Conservation (phyloP, 345 rosid genomes). For the Salix caprea region DNA sequence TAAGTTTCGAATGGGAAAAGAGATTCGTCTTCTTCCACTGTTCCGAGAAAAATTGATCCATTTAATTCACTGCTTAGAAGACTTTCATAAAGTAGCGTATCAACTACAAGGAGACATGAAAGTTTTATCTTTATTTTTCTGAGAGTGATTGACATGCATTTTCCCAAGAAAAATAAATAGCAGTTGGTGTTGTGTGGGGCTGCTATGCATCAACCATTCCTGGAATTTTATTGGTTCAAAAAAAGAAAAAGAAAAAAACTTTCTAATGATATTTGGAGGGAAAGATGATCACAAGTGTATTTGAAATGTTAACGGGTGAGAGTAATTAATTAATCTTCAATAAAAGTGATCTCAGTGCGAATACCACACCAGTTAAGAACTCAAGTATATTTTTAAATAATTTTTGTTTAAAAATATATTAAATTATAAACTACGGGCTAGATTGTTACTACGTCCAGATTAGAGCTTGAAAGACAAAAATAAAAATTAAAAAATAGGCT, state of each 20-base stretch:
- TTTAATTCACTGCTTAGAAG: constrained; percentile 8
- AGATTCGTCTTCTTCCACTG: constrained; percentile 13
- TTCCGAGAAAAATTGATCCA: background rate
- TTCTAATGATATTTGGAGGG: background rate
- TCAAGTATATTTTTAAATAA: no score
- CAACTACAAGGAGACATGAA: background rate
- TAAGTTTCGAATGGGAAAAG: constrained; percentile 23
- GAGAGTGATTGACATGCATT: constrained; percentile 17
- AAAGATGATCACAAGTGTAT: background rate
- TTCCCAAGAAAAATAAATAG: background rate
- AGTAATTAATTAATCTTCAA: background rate
- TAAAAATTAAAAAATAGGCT: background rate
- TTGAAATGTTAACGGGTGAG: background rate
- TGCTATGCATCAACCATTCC: background rate
- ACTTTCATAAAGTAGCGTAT: constrained; percentile 15
- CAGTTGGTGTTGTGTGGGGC: constrained; percentile 4
- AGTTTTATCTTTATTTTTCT: background rate
- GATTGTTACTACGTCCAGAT: background rate
- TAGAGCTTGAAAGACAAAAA: background rate
- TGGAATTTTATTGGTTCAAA: background rate
- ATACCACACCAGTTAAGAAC: background rate
- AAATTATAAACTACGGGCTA: background rate
- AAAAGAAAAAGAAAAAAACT: background rate
- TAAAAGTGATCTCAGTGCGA: background rate
- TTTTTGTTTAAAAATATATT: no score